Conservation (phyloP, 441 rosid genomes). For the Populus hybrid region DNA sequence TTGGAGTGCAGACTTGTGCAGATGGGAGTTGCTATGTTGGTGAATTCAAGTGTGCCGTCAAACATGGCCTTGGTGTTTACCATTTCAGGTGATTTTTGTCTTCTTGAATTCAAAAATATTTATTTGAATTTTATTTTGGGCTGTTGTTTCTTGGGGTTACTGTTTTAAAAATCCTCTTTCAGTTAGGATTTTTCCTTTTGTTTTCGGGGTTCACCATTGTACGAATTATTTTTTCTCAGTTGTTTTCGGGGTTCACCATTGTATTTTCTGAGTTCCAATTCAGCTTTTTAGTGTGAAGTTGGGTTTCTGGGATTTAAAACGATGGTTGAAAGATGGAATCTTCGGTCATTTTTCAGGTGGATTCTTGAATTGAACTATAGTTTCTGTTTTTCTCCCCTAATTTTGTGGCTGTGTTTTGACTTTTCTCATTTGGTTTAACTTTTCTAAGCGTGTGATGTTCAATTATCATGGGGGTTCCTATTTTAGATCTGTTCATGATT, state of each 20-base stretch:
- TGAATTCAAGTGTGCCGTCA: constrained; percentile 72
- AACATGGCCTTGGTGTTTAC: constrained; percentile 88
- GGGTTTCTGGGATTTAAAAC: neutral
- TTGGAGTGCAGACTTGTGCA: constrained; percentile 78
- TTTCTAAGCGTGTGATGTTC: neutral
- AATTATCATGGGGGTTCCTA: neutral
- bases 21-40: constrained; percentile 83
- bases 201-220: neutral
- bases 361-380: neutral
- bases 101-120: neutral
- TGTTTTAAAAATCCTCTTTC: neutral
- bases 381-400: neutral
- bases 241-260: neutral
- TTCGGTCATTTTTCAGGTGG: neutral
- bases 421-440: neutral
- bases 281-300: neutral
- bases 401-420: neutral
- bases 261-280: neutral
- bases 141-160: neutral
- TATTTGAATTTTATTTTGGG: neutral
- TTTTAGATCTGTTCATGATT: neutral
- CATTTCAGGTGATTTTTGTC: constrained; percentile 59
- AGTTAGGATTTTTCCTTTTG: neutral
- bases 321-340: neutral
- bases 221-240: neutral